Percentiles rank a stretch among this genome's conserved stretches.
phyloP scores from a whole-genome alignment of 2,329 filamentous ascomycete species.

The Aspergillus sergii region DNA sequence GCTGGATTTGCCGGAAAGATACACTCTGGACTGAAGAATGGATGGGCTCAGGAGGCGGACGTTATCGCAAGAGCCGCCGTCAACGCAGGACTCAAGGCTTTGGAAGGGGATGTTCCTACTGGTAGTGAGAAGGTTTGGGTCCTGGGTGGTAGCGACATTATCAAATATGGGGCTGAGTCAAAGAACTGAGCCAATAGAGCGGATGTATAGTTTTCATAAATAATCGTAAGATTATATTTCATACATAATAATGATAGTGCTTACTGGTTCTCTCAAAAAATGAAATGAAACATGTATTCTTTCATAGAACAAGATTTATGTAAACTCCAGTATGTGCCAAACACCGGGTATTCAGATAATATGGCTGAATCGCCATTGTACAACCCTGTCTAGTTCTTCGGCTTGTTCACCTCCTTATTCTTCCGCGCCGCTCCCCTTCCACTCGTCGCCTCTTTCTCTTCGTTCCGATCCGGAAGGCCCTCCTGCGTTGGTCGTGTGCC shows the following conservation, averaged over 20 bases:
- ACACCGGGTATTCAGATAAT: neutral
- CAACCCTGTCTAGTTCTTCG: slow-evolving; percentile 7
- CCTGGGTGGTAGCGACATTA: slow-evolving; percentile 41
- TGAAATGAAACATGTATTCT: neutral
- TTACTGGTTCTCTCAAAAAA: neutral
- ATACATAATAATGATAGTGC: neutral
- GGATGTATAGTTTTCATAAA: neutral
- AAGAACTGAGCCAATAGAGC: neutral
- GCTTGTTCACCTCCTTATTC: slow-evolving; percentile 27
- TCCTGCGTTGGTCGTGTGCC: slow-evolving; percentile 49
- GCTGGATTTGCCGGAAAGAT: slow-evolving; percentile 60
- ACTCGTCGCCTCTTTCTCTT: slow-evolving; percentile 41
- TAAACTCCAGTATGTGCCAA: neutral
- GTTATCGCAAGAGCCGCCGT: slow-evolving; percentile 60
- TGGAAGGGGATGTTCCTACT: slow-evolving; percentile 42
- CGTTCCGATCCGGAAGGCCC: slow-evolving; percentile 46
- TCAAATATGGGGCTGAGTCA: slow-evolving; percentile 29
- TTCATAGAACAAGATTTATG: neutral
- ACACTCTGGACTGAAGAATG: slow-evolving; percentile 59
- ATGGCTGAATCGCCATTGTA: neutral
- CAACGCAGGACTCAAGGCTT: slow-evolving; percentile 41
- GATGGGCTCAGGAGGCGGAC: slow-evolving; percentile 71
- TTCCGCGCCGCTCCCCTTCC: slow-evolving; percentile 41
- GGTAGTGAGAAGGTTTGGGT: slow-evolving; percentile 46
- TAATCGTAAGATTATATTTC: neutral